Evolutionary conservation across 306 rosid species (phyloP).

Genomic region (Hippophae rhamnoides): DNA sequence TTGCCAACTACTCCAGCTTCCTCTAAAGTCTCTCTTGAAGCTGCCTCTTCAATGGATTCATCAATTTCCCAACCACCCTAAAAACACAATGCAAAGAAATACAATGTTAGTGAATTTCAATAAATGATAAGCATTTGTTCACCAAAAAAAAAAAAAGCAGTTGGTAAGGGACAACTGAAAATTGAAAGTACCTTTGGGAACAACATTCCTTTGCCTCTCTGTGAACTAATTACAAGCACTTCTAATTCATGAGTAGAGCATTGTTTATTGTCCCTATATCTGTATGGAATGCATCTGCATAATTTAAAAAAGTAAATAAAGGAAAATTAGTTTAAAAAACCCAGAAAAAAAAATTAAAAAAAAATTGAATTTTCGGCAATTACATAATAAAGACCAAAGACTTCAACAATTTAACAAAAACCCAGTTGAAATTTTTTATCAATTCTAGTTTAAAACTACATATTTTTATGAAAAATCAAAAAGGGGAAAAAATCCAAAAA

Average conservation of each 20-base stretch:
- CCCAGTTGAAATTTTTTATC: slow-evolving; percentile 11
- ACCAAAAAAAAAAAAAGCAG: neutral
- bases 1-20: slow-evolving; percentile 84
- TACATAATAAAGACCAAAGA: neutral
- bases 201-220: slow-evolving; percentile 70
- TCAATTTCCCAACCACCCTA: slow-evolving; percentile 98
- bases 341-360: neutral
- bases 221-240: slow-evolving; percentile 87
- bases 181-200: slow-evolving; percentile 67
- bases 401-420: slow-evolving; percentile 4
- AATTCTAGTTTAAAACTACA: neutral
- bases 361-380: neutral
- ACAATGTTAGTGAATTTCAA: slow-evolving; percentile 10
- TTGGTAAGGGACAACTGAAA: neutral
- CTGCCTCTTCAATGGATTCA: slow-evolving; percentile 78
- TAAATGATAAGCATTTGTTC: neutral
- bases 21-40: slow-evolving; percentile 71
- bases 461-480: neutral
- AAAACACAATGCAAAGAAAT: slow-evolving; percentile 7
- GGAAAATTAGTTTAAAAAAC: neutral
- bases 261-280: slow-evolving; percentile 34
- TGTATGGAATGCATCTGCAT: slow-evolving; percentile 86
- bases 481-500: neutral
- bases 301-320: slow-evolving; percentile 5
- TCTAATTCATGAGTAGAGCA: slow-evolving; percentile 42